Base-by-base conservation (phyloP, 2,329 filamentous ascomycete genomes). In the Eutypella sp. region DNA sequence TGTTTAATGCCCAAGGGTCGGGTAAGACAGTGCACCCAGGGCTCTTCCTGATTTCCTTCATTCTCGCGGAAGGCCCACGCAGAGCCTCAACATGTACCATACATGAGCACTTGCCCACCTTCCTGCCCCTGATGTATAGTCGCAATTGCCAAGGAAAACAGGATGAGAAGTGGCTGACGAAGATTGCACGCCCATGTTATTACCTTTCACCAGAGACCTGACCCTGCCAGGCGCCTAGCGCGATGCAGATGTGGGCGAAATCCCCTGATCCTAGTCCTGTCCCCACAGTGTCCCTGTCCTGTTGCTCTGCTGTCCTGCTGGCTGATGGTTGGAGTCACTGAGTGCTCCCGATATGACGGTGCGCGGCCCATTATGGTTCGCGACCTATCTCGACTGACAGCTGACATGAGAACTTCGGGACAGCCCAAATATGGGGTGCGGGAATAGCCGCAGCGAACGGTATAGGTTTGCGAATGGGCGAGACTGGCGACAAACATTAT, bases 61-160 rank as follows among this genome's bases (percentile, higher is more conserved):
- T 15, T 33, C 29, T 20, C 25, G 7, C 19, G n/a, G 7, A 19
- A 19, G 27, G 27, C n/a, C 27, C 36, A 34, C 37, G 16, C 43
- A 31, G 43, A 45, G 43, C 43, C 43, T 23, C 43, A 45, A 15
- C 3, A 40, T n/a, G 43, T 40, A 45, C 38, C 19, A 7, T 31
- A 27, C 19, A 42, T 4, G 11, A 3, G 6, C 16, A 15, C 15
- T 42, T 13, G 33, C 33, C 24, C n/a, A 16, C 39, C 9, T 42
- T 25, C 5, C 4, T 31, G n/a, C 23, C 25, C 27, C 27, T 23
- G 22, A 5, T 36, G 27, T 34, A 16, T 20, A 3, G 10, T 15
- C 20, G 18, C 20, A 37, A 15, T 15, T 11, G 15, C 36, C 22
- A 11, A 1, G 20, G 19, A 7, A 20, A 13, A 23, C 15, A 22